A percentile compares a stretch with the other conserved stretches of the same genome.
phyloP scores from a whole-genome alignment of 768 basidiomycete species.

The Phaeotremella fagi region DNA sequence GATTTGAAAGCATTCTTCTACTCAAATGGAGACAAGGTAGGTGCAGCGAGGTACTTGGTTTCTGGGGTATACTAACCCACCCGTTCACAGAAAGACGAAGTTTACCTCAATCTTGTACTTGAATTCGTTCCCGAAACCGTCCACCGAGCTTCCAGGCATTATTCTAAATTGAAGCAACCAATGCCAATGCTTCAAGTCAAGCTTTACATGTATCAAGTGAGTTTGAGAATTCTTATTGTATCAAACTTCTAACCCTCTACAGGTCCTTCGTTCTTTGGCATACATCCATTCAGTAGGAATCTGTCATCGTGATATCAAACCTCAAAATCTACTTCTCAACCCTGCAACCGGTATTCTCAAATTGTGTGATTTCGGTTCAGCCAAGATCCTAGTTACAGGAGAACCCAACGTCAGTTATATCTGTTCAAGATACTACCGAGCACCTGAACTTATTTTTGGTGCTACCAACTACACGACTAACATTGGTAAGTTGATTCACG shows the following conservation, averaged over 20 bases:
- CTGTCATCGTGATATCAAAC: slow-evolving; percentile 99
- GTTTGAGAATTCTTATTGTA: background rate
- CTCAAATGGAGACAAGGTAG: slow-evolving; percentile 97
- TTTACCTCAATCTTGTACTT: slow-evolving; percentile 97
- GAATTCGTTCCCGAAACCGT: slow-evolving; percentile 99
- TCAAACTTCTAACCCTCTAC: slow-evolving; percentile 32
- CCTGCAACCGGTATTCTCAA: slow-evolving; percentile 95
- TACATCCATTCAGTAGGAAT: slow-evolving; percentile 99
- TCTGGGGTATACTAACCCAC: background rate
- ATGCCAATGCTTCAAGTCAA: slow-evolving; percentile 99
- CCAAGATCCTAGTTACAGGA: slow-evolving; percentile 94
- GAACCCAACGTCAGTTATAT: slow-evolving; percentile 99
- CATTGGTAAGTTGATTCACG: slow-evolving; percentile 64
- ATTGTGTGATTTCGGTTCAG: slow-evolving; percentile 97
- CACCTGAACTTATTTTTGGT: slow-evolving; percentile 98
- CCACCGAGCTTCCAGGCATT: slow-evolving; percentile 96
- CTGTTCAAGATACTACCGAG: slow-evolving; percentile 98
- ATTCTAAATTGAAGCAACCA: slow-evolving; percentile 98
- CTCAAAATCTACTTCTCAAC: slow-evolving; percentile 95
- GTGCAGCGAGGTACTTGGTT: slow-evolving; percentile 13
- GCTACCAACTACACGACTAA: slow-evolving; percentile 99
- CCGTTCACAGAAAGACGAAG: slow-evolving; percentile 87
- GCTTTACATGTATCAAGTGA: slow-evolving; percentile 83
- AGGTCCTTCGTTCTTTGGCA: slow-evolving; percentile 93
- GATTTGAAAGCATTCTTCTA: slow-evolving; percentile 98